These are phyloP conservation scores for Mycena pura DNA, from an alignment of 768 basidiomycete genomes.

Conservation along the genomic window DNA sequence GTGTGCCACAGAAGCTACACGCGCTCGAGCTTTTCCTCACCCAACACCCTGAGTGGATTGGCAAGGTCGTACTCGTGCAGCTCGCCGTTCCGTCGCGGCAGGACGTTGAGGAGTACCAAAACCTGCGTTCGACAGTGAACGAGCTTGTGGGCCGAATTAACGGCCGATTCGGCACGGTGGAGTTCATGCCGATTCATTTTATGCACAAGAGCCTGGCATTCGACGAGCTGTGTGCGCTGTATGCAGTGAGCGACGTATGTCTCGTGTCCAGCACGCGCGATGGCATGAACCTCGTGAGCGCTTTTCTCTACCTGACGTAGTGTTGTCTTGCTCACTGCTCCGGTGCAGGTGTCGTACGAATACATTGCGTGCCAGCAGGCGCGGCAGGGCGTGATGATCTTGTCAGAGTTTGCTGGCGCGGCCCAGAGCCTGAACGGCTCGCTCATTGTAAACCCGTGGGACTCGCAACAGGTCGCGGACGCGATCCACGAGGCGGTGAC, in stretches of 20 bases:
- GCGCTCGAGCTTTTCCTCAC: conserved; percentile 95
- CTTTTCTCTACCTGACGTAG: not conserved
- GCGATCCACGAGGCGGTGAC: conserved; percentile 96
- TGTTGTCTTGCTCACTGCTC: conserved; percentile 35
- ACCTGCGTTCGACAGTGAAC: conserved; percentile 93
- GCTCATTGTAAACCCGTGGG: conserved; percentile 99
- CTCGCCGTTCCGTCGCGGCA: conserved; percentile 97
- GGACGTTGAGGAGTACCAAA: conserved; percentile 99
- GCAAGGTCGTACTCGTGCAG: conserved; percentile 97
- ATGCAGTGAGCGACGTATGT: conserved; percentile 96
- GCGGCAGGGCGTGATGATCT: conserved; percentile 94
- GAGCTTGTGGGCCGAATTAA: conserved; percentile 99
- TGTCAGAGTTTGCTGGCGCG: conserved; percentile 98
- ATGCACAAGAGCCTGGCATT: conserved; percentile 96
- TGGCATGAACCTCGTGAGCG: conserved; percentile 95
- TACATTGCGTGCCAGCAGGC: conserved; percentile 96
- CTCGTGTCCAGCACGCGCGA: conserved; percentile 94
- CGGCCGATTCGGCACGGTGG: conserved; percentile 97
- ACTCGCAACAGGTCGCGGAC: conserved; percentile 96
- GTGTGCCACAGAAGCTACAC: conserved; percentile 97
- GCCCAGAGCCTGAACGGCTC: conserved; percentile 95
- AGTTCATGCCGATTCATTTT: conserved; percentile 99
- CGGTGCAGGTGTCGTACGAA: conserved; percentile 92
- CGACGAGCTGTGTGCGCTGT: conserved; percentile 97
- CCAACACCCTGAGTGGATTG: conserved; percentile 99